Conservation (phyloP, 768 basidiomycete genomes). For the Xanthoconium purpureum region DNA sequence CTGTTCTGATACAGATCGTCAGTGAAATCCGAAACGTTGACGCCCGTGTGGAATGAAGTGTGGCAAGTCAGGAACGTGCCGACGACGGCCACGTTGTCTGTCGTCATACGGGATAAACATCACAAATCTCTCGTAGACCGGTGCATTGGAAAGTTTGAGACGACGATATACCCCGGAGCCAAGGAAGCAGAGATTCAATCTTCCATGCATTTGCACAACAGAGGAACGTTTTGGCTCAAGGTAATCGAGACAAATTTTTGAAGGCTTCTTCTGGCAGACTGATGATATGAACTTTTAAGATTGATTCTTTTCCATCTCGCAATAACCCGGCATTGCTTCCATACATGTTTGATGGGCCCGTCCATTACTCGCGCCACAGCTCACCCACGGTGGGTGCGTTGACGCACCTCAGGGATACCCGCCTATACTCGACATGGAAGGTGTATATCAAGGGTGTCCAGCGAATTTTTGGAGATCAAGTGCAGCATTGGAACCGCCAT, state of each 20-base stretch:
- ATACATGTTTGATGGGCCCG: constrained; percentile 72
- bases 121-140: constrained; percentile 55
- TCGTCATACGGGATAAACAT: constrained; percentile 72
- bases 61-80: constrained; percentile 78
- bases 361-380: constrained; percentile 67
- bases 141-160: constrained; percentile 61
- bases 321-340: constrained; percentile 40
- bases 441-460: constrained; percentile 58
- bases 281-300: constrained; percentile 36
- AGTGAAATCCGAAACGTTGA: constrained; percentile 52
- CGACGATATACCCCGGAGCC: constrained; percentile 49
- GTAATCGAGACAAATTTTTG: constrained; percentile 29
- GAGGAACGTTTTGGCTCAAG: constrained; percentile 71
- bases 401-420: constrained; percentile 56
- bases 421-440: constrained; percentile 81
- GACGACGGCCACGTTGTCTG: constrained; percentile 49
- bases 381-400: constrained; percentile 68
- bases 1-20: constrained; percentile 49
- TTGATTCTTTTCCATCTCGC: constrained; percentile 51
- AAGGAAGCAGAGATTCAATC: constrained; percentile 66
- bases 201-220: constrained; percentile 42
- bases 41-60: constrained; percentile 73
- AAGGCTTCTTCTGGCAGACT: not conserved
- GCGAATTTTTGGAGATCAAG: constrained; percentile 53
- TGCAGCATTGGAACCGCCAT: constrained; percentile 64